Evolutionary conservation across 768 basidiomycete genomes (phyloP).

Genomic region (Chalciporus sphaerocephalus): DNA sequence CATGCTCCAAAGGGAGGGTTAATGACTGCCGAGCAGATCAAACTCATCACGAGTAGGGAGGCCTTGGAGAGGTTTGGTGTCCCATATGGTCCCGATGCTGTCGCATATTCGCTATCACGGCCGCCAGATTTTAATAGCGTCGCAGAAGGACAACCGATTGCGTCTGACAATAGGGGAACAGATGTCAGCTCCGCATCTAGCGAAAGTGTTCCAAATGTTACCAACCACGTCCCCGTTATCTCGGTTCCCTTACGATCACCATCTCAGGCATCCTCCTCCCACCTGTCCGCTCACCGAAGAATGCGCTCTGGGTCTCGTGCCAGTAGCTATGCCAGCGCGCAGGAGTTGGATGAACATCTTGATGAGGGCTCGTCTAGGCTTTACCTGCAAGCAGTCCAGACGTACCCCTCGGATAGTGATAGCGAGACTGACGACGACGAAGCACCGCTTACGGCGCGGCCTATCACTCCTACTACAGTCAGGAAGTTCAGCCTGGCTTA

Average conservation of each 20-base stretch:
- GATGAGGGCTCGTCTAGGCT: neutral
- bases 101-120: constrained; percentile 48
- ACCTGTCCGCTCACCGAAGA: neutral
- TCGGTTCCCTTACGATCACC: neutral
- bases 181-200: neutral
- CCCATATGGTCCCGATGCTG: constrained; percentile 72
- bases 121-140: constrained; percentile 50
- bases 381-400: neutral
- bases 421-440: constrained; percentile 1
- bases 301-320: constrained; percentile 10
- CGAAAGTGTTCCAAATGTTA: neutral
- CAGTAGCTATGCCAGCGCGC: constrained; percentile 17
- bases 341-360: neutral
- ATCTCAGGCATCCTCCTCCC: neutral
- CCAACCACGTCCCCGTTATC: neutral
- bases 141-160: neutral
- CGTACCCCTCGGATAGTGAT: constrained; percentile 1
- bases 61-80: constrained; percentile 64
- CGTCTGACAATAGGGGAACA: neutral
- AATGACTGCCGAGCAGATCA: constrained; percentile 50
- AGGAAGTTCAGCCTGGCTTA: constrained; percentile 5
- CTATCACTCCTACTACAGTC: constrained; percentile 17
- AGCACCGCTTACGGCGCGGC: constrained; percentile 15
- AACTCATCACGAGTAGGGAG: constrained; percentile 65
- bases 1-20: constrained; percentile 49